Conservation (phyloP, 2,329 filamentous ascomycete genomes). For the Mollisiaceae sp. region DNA sequence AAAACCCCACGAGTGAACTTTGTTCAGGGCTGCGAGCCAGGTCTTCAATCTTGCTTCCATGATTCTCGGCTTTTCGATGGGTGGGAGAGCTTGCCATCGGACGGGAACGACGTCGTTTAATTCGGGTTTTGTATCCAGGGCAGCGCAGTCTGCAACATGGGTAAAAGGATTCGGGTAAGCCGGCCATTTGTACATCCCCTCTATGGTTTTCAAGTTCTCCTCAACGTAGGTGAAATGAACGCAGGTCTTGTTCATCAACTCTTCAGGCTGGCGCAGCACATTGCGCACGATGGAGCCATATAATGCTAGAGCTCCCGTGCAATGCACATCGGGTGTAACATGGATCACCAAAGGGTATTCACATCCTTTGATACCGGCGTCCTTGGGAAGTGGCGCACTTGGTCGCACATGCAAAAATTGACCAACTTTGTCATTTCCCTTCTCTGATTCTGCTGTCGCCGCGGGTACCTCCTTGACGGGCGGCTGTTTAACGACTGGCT, state of each 20-base stretch:
- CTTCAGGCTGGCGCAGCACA: conserved; percentile 15
- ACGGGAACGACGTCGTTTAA: conserved; percentile 19
- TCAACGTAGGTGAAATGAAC: conserved; percentile 23
- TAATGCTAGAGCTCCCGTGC: conserved; percentile 16
- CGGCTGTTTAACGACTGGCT: not conserved
- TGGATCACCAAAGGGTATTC: conserved; percentile 22
- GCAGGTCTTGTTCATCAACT: conserved; percentile 16
- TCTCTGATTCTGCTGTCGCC: conserved; percentile 1
- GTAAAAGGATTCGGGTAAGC: conserved; percentile 17
- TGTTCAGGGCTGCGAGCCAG: conserved; percentile 22
- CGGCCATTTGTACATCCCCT: conserved; percentile 25
- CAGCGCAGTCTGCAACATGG: conserved; percentile 13
- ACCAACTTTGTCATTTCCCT: conserved; percentile 2
- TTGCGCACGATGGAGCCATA: conserved; percentile 24
- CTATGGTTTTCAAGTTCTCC: conserved; percentile 12
- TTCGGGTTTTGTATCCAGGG: not conserved
- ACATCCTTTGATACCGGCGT: conserved; percentile 13
- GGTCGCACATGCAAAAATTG: conserved; percentile 19
- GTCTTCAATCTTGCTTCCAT: conserved; percentile 14
- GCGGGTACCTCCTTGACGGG: not conserved
- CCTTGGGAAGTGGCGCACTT: conserved; percentile 5
- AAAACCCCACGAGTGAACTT: conserved; percentile 23
- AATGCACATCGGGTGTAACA: conserved; percentile 22
- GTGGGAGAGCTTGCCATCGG: conserved; percentile 14
- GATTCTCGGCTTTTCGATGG: conserved; percentile 19